Conservation (phyloP, 495 filamentous ascomycete genomes). For the Rusavskia elegans region DNA sequence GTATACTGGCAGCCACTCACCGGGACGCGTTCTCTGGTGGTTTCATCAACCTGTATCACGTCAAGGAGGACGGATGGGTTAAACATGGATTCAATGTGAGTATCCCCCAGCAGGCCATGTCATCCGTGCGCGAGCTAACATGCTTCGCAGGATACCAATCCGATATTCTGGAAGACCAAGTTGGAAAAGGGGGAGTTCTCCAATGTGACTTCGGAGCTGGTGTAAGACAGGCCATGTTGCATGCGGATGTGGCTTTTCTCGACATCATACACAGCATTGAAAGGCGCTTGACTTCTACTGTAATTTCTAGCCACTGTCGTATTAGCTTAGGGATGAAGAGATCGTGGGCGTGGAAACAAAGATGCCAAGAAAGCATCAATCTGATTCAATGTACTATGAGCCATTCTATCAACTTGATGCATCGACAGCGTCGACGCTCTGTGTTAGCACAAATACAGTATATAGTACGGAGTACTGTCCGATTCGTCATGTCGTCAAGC, state of each 20-base stretch:
- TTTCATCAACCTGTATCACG: constrained; percentile 96
- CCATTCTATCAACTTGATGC: too few relatives aligned
- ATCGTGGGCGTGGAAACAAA: not conserved
- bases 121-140: constrained; percentile 2
- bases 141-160: constrained; percentile 52
- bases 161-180: constrained; percentile 99
- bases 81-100: constrained; percentile 78
- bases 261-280: constrained; percentile 1
- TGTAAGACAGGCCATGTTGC: not conserved
- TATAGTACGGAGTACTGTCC: too few relatives aligned
- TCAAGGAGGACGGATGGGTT: constrained; percentile 96
- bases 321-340: not conserved
- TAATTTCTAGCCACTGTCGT: constrained; percentile 7
- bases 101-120: not conserved
- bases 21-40: constrained; percentile 95
- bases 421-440: too few relatives aligned
- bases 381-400: too few relatives aligned
- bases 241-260: not conserved
- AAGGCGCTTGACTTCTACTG: constrained; percentile 2
- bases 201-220: constrained; percentile 74
- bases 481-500: too few relatives aligned
- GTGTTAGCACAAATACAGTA: too few relatives aligned
- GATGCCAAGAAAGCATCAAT: too few relatives aligned
- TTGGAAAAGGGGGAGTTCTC: constrained; percentile 95
- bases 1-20: constrained; percentile 94